Base-by-base conservation (phyloP, 768 basidiomycete species). In the Boletus rubroflammeus region DNA sequence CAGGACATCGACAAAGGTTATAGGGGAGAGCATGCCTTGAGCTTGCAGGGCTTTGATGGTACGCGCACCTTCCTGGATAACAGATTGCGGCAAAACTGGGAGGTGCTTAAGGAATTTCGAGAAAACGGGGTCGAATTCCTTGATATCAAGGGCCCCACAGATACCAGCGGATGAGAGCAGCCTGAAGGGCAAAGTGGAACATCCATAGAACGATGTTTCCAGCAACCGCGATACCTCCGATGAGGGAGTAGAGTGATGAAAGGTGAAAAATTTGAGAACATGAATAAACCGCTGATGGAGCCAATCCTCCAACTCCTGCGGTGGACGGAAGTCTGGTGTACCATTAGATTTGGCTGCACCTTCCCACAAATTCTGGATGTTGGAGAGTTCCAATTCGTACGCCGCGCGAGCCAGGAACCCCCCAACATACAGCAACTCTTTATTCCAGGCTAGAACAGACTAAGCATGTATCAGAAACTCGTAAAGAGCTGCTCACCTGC, bases 251-350 rank as follows among this genome's bases (percentile, higher is more conserved):
- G 96, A 96, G 3, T 80, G 74, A 58, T 85, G 81, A 70, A 93
- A 98, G 2, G 90, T 88, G 75, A 97, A 98, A 74, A 97, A 97
- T 55, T 82, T 84, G 48, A 97, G 76, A 6, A 86, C 80, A 61
- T 98, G 96, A 17, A 93, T 70, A 14, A 84, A 85, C 15, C 87
- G 80, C 25, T 71, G 69, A 23, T 77, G 77, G 11, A 94, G 68
- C 74, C 80, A 78, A 17, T 69, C 62, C 47, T 76, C 75, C 21
- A 81, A 57, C 41, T 84, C 78, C 38, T 66, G 57, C 52, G 79
- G 71, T 3, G 69, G 66, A 17, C 50, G 60, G 34, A 62, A 60
- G 46, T 73, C 68, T 13, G 65, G 50, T 7, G 54, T 64, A 5
- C 67, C 56, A 5, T 65, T 67, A 6, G 69, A 56, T 19, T 36